Evolutionary conservation across 2,329 filamentous ascomycete species (phyloP).

Genomic region (Trichoderma breve): DNA sequence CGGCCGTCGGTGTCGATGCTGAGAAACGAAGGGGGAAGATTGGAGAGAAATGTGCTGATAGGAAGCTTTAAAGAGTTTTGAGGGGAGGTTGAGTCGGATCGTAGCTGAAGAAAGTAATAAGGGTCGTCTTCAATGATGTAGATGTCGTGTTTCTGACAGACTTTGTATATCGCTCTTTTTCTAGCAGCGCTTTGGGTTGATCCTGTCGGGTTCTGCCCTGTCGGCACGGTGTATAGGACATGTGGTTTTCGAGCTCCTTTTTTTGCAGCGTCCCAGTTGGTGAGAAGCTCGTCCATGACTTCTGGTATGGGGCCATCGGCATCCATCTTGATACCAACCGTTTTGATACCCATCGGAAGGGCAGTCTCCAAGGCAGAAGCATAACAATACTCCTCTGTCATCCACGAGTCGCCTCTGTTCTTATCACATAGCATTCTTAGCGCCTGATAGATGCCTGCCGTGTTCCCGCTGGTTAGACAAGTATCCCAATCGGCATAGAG

Average conservation of each 20-base stretch:
- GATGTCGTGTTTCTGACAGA: conserved; percentile 74
- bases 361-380: neutral
- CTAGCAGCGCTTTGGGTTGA: conserved; percentile 66
- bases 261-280: conserved; percentile 57
- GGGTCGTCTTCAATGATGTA: conserved; percentile 84
- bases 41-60: conserved; percentile 69
- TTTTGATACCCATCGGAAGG: neutral
- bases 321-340: conserved; percentile 65
- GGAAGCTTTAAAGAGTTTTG: conserved; percentile 54
- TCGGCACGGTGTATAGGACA: conserved; percentile 57
- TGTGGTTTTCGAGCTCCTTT: conserved; percentile 41
- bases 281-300: conserved; percentile 60
- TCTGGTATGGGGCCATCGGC: conserved; percentile 61
- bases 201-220: conserved; percentile 82
- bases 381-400: conserved; percentile 29
- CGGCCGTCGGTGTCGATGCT: conserved; percentile 83
- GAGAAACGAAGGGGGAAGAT: conserved; percentile 64
- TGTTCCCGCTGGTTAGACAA: conserved; percentile 64
- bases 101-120: conserved; percentile 87
- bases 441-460: conserved; percentile 64
- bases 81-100: conserved; percentile 46
- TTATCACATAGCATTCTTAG: conserved; percentile 65
- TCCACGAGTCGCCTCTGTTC: conserved; percentile 48
- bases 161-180: conserved; percentile 65
- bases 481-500: conserved; percentile 73